Conservation (phyloP, 176 grass and related monocot species). For the Avena sativa region DNA sequence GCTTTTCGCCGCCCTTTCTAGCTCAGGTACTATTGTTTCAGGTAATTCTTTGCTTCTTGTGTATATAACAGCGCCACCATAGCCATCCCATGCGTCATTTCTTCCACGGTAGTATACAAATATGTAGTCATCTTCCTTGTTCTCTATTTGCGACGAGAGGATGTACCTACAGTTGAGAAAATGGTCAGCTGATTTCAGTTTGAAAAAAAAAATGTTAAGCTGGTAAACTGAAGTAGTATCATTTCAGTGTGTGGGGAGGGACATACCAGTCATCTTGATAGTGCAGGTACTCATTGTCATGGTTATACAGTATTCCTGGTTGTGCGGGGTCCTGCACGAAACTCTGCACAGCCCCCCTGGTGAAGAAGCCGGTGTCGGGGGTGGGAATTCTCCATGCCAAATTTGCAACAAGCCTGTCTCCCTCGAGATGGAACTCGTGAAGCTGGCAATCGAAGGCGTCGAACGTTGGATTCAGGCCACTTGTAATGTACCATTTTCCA, state of each 20-base stretch:
- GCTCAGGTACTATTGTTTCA: slow-evolving; percentile 70
- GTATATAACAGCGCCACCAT: slow-evolving; percentile 87
- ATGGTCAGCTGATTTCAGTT: slow-evolving; percentile 3
- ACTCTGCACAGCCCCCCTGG: slow-evolving; percentile 62
- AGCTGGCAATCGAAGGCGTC: slow-evolving; percentile 92
- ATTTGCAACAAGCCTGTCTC: slow-evolving; percentile 76
- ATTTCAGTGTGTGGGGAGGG: background rate
- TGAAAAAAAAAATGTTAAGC: slow-evolving; percentile 8
- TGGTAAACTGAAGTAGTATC: background rate
- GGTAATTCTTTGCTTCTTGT: slow-evolving; percentile 80
- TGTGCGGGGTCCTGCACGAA: slow-evolving; percentile 80
- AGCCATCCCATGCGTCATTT: slow-evolving; percentile 98
- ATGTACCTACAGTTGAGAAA: slow-evolving; percentile 72
- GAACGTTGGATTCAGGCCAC: slow-evolving; percentile 91
- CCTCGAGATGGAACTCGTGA: slow-evolving; percentile 87
- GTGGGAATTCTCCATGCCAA: slow-evolving; percentile 81
- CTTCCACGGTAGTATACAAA: slow-evolving; percentile 90
- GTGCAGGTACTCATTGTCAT: slow-evolving; percentile 93
- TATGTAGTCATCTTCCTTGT: slow-evolving; percentile 94
- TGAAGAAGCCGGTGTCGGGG: slow-evolving; percentile 82
- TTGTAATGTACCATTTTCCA: slow-evolving; percentile 97
- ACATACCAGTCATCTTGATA: slow-evolving; percentile 96
- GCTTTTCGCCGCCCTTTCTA: slow-evolving; percentile 77
- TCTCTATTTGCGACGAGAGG: slow-evolving; percentile 89
- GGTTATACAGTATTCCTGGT: slow-evolving; percentile 89